A percentile compares a stretch with the other conserved stretches of the same genome.
phyloP scores from a whole-genome alignment of 2,329 filamentous ascomycete genomes.

The Colletotrichum spaethianum region DNA sequence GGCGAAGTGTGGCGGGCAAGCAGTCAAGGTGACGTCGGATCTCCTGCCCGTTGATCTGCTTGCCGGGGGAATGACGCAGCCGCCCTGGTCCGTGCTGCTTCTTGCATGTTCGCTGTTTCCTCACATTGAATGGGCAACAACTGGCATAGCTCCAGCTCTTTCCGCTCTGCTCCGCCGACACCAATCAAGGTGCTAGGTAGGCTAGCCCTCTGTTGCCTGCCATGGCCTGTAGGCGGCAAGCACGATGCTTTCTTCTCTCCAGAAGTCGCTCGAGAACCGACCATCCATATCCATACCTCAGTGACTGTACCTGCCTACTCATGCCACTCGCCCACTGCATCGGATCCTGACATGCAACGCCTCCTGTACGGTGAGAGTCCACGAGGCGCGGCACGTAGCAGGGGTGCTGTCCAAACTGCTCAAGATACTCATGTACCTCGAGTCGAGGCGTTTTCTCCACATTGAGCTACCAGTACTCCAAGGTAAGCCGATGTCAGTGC shows the following conservation, averaged over 20 bases:
- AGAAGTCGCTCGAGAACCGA: not conserved
- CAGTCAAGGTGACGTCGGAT: constrained; percentile 24
- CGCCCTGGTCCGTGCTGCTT: constrained; percentile 7
- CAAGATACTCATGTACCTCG: too few relatives aligned
- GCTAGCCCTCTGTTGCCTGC: too few relatives aligned
- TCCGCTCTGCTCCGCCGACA: too few relatives aligned
- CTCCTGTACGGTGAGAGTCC: too few relatives aligned
- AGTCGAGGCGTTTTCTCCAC: too few relatives aligned
- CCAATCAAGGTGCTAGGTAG: not conserved
- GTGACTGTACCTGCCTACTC: not conserved
- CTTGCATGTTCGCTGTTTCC: not conserved
- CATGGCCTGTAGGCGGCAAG: not conserved
- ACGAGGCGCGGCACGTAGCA: too few relatives aligned
- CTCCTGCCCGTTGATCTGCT: not conserved
- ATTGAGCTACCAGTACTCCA: too few relatives aligned
- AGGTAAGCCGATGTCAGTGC: too few relatives aligned
- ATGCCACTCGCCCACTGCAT: not conserved
- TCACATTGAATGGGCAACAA: not conserved
- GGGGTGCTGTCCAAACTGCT: too few relatives aligned
- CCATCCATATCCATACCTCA: not conserved
- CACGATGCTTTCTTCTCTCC: not conserved
- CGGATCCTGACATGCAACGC: too few relatives aligned
- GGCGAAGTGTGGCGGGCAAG: not conserved
- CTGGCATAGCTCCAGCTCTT: not conserved
- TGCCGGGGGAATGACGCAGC: constrained; percentile 28